Base-by-base conservation (phyloP, 257 asterid genomes). In the Solanum pinnatisectum region DNA sequence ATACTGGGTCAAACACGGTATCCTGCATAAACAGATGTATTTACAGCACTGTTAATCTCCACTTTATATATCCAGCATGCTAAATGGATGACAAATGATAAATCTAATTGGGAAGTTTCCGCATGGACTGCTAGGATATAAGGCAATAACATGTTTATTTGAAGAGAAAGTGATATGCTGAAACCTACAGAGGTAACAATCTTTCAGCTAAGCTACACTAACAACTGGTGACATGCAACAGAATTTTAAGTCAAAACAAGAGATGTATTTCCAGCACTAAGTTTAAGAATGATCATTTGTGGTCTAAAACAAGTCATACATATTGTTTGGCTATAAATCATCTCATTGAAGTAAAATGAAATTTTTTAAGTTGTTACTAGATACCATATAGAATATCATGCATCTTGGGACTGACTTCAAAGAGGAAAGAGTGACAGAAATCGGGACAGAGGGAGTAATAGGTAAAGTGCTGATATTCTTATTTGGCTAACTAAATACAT, bases 1-100 rank as follows among this genome's bases (percentile, higher is more conserved):
- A 92, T 9, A 94, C 95, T 1, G 99, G 98, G 87, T 97, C 99
- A 87, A 97, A 96, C 13, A 96, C 90, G 8, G 96, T 93, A 91
- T 97, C 99, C 99, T 97, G 93, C 87, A 22, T 84, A 74, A 87
- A 81, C 5, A 86, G 40, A 60, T 68, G 72, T 18, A 14, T 52
- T 63, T 42, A 65, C 33, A 65, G 39, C 10, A 8, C 65, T 44
- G 67, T 27, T 46, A 46, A 49, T 49, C 16, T 46, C 30, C n/a
- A 0, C 68, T 81, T 16, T 16, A 79, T 25, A 30, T 44, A 49
- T 81, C 85, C 42, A 18, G 85, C 70, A 18, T 27, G 20, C 65
- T 25, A 81, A 27, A 46, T 81, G 85, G 68, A 46, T 30, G 30
- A 81, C 30, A 27, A 44, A 46, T 30, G 16, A 30, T 46, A 81